Evolutionary conservation across 345 rosid species (phyloP), one percentile per base, ranked within the genome.

Genomic region (Carallia pectinifolia): DNA sequence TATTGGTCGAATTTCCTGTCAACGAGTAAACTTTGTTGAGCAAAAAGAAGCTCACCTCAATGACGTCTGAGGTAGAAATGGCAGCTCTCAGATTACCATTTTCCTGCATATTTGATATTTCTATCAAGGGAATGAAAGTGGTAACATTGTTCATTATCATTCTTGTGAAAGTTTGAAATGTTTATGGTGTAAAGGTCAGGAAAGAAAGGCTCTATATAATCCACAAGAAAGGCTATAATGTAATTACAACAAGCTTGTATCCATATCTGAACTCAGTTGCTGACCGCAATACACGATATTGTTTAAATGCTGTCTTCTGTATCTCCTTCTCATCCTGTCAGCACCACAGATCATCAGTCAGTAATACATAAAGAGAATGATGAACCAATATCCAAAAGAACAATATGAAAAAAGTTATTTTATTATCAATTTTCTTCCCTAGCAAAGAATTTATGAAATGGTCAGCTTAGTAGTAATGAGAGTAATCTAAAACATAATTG

Each of bases 231-330:
- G 60, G 71, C 38, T 74, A 72, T 15, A 15, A 19, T 52, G 66
- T 67, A 71, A 79, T 87, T 91, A 91, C 97, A 73, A 94, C 93
- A 72, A 91, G 91, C 82, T 91, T 94, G 90, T 94, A 91, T 77
- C 98, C 98, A 72, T 88, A 91, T 91, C 90, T 86, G 85, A 94
- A 94, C 62, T 91, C 92, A 2, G 89, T 81, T 27, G 97, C 87
- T 1, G 85, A 63, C 48, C 83, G 88, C 76, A 94, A 74, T 15
- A 81, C 85, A 50, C 95, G 96, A 74, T 80, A 77, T 78, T 91
- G 97, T 80, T 83, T 90, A 52, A 87, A 70, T 47, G 97, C 98
- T 6, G 95, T 88, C 86, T 87, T 90, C 69, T 90, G 93, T 73
- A 90, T 91, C 79, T 88, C 92, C 86, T 88, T 90, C 88, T 90